Conservation (phyloP, 2,329 filamentous ascomycete genomes). For the Penicillium verrucosum region DNA sequence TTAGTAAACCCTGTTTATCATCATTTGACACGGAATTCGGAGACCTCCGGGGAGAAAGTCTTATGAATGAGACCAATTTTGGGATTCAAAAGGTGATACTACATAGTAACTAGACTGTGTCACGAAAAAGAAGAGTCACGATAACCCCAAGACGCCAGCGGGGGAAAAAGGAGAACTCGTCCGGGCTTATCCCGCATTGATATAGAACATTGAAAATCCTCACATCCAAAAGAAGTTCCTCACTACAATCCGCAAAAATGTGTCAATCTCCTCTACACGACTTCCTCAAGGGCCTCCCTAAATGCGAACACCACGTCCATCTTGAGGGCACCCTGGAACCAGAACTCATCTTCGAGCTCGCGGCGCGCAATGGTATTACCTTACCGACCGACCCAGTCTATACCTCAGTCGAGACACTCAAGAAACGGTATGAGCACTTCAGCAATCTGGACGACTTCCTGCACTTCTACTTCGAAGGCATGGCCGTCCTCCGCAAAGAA, state of each 20-base stretch:
- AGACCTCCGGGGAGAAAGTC: conserved; percentile 10
- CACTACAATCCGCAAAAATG: conserved; percentile 45
- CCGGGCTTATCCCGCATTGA: not conserved
- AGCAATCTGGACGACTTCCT: conserved; percentile 73
- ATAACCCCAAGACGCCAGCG: not conserved
- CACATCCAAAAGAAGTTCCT: not conserved
- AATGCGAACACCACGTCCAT: conserved; percentile 80
- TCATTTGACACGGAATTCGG: conserved; percentile 1
- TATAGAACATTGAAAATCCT: not conserved
- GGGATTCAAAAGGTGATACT: not conserved
- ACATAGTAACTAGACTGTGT: not conserved
- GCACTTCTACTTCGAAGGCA: conserved; percentile 73
- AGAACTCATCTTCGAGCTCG: conserved; percentile 66
- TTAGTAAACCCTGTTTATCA: not conserved
- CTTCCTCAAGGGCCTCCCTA: conserved; percentile 65
- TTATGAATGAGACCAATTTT: not conserved
- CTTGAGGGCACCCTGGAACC: conserved; percentile 73
- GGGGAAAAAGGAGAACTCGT: conserved; percentile 5
- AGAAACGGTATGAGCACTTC: conserved; percentile 64
- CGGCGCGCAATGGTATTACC: conserved; percentile 61
- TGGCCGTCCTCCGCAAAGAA: conserved; percentile 63
- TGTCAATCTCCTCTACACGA: conserved; percentile 55
- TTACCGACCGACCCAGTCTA: conserved; percentile 65
- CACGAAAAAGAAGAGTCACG: not conserved
- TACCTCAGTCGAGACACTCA: conserved; percentile 56